phyloP scores from a whole-genome alignment of 1,284 basidiomycete species.

The Ceratobasidium sp. region DNA sequence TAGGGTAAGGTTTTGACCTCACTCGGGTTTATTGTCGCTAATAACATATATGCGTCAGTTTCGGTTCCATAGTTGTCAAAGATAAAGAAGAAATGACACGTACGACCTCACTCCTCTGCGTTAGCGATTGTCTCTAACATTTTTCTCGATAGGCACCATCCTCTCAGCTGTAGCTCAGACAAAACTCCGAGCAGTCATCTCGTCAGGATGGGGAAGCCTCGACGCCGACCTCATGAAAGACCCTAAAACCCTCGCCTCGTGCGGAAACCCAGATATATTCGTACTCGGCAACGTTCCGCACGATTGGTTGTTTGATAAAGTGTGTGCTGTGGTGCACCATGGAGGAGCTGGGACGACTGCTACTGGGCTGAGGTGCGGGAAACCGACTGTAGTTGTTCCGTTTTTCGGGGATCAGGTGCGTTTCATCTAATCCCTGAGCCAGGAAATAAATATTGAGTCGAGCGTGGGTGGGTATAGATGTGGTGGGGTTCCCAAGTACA shows the following conservation, averaged over 20 bases:
- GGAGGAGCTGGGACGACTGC: constrained; percentile 46
- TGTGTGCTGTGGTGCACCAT: constrained; percentile 69
- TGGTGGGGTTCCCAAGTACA: constrained; percentile 66
- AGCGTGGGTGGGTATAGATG: constrained; percentile 43
- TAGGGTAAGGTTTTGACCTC: constrained; percentile 62
- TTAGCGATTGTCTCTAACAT: not conserved
- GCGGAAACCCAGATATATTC: constrained; percentile 62
- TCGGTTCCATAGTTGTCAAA: constrained; percentile 52
- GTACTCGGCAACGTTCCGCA: constrained; percentile 66
- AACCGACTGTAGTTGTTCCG: constrained; percentile 70
- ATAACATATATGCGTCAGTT: not conserved
- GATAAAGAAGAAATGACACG: constrained; percentile 48
- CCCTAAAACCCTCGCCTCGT: not conserved
- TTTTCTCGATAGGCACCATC: constrained; percentile 55
- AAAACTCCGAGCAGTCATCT: constrained; percentile 64
- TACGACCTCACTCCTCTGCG: not conserved
- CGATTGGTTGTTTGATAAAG: constrained; percentile 73
- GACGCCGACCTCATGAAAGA: constrained; percentile 51
- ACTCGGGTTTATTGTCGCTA: no score
- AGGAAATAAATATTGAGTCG: not conserved
- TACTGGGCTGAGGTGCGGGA: constrained; percentile 59
- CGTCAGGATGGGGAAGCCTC: constrained; percentile 68
- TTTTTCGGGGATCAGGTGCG: constrained; percentile 73
- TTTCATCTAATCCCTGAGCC: not conserved
- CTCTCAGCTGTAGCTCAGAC: constrained; percentile 63